Conservation (phyloP, 192 early-diverging fungal species). For the Dissophora globulifera region DNA sequence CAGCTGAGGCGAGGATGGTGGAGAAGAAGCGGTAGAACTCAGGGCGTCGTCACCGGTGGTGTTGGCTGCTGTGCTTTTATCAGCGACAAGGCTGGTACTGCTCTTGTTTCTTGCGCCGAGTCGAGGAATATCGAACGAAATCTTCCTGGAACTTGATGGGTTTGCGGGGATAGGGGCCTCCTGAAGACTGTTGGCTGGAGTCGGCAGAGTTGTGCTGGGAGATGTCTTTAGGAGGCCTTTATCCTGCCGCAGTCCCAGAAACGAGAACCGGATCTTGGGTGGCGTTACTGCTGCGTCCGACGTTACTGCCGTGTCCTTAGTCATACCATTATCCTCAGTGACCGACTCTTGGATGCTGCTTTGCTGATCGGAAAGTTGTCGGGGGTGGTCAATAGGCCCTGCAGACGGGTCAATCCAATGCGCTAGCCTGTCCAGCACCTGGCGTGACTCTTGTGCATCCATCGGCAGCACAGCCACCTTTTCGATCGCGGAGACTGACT, state of each 20-base stretch:
- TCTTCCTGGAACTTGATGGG: constrained; percentile 1
- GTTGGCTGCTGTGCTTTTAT: not conserved
- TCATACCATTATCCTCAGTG: not conserved
- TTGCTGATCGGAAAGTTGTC: not conserved
- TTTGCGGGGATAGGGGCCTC: no score
- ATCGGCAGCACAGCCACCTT: constrained; percentile 52
- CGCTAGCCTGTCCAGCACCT: constrained; percentile 20
- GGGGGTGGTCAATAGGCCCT: not conserved
- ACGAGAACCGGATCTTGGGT: constrained; percentile 37
- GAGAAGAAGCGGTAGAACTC: not conserved
- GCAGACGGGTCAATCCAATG: constrained; percentile 6
- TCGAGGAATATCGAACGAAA: constrained; percentile 34
- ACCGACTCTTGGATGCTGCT: not conserved
- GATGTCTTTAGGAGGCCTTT: constrained; percentile 5
- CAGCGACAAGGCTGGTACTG: not conserved
- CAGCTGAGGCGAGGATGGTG: not conserved
- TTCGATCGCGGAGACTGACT: constrained; percentile 53
- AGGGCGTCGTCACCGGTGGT: not conserved
- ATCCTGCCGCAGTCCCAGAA: constrained; percentile 27
- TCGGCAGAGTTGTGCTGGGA: constrained; percentile 4
- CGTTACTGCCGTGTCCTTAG: not conserved
- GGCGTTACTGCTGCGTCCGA: not conserved
- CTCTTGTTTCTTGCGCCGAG: not conserved
- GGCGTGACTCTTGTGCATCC: constrained; percentile 32
- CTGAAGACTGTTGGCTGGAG: not conserved